Evolutionary conservation across 108 stramenopile species (phyloP), one percentile per base, ranked within the genome.

Genomic region (Cyclotella kingstonii): DNA sequence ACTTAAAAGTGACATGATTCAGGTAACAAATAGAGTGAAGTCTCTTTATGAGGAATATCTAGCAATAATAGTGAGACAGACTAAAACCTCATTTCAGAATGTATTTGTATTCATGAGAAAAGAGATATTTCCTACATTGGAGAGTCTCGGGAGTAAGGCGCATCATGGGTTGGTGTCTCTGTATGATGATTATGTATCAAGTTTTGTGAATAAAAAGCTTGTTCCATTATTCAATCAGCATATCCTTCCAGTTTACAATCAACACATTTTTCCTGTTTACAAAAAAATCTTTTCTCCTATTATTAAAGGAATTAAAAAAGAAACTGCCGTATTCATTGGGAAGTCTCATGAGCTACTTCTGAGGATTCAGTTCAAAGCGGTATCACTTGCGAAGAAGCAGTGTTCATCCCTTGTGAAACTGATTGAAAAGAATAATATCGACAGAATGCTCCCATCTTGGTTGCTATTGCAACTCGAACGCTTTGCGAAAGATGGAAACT

Each of bases 241-340:
- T 19, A 38, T 66, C 15, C 27, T 42, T 18, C 63, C 63, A 21
- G 30, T 59, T 26, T 71, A 71, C 54, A 60, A 76, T 57, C 43
- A 70, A 43, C 68, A 70, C 36, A 26, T 76, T 35, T 58, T 43
- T 27, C 75, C 75, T 3, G 63, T 71, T 12, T 76, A 65, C 69
- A 70, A 65, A 27, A 14, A 70, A 52, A 43, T 66, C 19, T 34
- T 70, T 26, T 44, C 70, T 17, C 75, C 75, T 5, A 42, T 65
- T 26, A 63, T 71, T 17, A 65, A 65, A 27, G 36, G 38, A 17
- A 65, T 70, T 28, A 54, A 65, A 10, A 35, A 52, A 6, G 63
- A 76, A 39, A 55, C 54, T 5, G 55, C 48, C 0, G 54, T 66
- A 29, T 55, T 31, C 7, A 70, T 61, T 27, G 35, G 39, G 17